Percentiles rank a stretch among this genome's conserved stretches.
These are phyloP conservation scores for Scedosporium minutisporum DNA, from an alignment of 2,329 filamentous ascomycete genomes.

Conservation along the genomic window DNA sequence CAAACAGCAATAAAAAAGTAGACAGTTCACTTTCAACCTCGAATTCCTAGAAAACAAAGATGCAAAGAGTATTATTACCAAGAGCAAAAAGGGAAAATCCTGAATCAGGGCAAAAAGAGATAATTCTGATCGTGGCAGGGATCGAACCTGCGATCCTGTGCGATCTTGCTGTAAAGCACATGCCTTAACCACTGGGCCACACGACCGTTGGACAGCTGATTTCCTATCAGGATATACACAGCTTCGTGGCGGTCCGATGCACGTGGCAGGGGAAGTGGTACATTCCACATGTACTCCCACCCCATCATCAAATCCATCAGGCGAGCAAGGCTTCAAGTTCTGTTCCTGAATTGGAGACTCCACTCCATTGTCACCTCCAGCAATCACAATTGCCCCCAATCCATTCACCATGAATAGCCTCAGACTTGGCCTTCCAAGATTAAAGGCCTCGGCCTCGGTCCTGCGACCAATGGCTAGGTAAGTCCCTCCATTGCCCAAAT, in stretches of 20 bases:
- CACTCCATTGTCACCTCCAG: background rate
- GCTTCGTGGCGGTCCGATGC: background rate
- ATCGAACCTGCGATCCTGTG: slow-evolving; percentile 35
- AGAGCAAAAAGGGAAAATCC: no score
- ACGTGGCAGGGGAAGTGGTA: no score
- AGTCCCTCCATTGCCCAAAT: background rate
- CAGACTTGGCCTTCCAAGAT: background rate
- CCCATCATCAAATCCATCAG: no score
- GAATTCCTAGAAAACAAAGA: no score
- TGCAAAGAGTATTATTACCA: no score
- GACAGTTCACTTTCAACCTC: no score
- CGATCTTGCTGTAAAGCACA: slow-evolving; percentile 27
- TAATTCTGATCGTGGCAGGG: slow-evolving; percentile 28
- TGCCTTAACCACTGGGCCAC: slow-evolving; percentile 30
- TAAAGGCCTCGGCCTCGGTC: slow-evolving; percentile 1
- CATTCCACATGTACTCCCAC: no score
- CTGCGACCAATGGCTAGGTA: slow-evolving; percentile 1
- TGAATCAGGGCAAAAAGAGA: background rate
- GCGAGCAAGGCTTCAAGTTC: background rate
- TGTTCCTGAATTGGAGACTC: background rate
- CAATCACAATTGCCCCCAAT: background rate
- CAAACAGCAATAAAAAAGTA: no score
- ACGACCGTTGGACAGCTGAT: slow-evolving; percentile 15
- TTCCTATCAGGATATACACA: background rate
- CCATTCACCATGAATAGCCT: background rate